Evolutionary conservation across 768 basidiomycete species (phyloP).

Genomic region (Russula olivacea): DNA sequence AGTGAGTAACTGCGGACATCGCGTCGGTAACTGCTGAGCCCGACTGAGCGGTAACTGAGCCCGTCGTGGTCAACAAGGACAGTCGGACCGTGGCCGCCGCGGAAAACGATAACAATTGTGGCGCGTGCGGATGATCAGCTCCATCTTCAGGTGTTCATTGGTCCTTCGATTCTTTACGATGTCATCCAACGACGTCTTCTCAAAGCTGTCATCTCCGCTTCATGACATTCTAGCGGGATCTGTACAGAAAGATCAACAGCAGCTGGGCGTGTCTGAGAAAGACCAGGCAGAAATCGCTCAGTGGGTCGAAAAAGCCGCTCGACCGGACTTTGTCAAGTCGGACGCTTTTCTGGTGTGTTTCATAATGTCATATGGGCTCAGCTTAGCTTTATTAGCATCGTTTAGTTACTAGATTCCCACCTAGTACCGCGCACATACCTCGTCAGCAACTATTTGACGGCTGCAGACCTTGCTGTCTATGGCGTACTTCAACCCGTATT

Average conservation of each 20-base stretch:
- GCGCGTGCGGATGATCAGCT: background rate
- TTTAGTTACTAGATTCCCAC: slow-evolving; percentile 63
- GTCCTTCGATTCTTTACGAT: slow-evolving; percentile 25
- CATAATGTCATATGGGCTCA: background rate
- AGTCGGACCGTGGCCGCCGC: too few relatives aligned
- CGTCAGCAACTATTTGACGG: slow-evolving; percentile 77
- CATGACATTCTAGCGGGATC: slow-evolving; percentile 47
- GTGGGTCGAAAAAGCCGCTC: slow-evolving; percentile 65
- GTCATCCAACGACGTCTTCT: slow-evolving; percentile 27
- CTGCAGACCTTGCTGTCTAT: slow-evolving; percentile 88
- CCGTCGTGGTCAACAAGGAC: background rate
- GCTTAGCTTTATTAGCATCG: slow-evolving; percentile 6
- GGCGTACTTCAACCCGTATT: slow-evolving; percentile 79
- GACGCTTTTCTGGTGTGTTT: slow-evolving; percentile 48
- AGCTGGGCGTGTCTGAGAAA: slow-evolving; percentile 50
- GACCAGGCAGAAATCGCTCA: slow-evolving; percentile 57
- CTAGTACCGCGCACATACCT: slow-evolving; percentile 79
- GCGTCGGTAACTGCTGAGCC: background rate
- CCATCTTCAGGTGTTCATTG: background rate
- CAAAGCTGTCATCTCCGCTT: slow-evolving; percentile 30
- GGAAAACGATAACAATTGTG: background rate
- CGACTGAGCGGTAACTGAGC: background rate
- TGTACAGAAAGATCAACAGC: slow-evolving; percentile 38
- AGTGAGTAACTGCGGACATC: background rate
- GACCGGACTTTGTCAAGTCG: slow-evolving; percentile 43